These are phyloP conservation scores for Podospora australis DNA, from an alignment of 495 filamentous ascomycete species.

Conservation along the genomic window DNA sequence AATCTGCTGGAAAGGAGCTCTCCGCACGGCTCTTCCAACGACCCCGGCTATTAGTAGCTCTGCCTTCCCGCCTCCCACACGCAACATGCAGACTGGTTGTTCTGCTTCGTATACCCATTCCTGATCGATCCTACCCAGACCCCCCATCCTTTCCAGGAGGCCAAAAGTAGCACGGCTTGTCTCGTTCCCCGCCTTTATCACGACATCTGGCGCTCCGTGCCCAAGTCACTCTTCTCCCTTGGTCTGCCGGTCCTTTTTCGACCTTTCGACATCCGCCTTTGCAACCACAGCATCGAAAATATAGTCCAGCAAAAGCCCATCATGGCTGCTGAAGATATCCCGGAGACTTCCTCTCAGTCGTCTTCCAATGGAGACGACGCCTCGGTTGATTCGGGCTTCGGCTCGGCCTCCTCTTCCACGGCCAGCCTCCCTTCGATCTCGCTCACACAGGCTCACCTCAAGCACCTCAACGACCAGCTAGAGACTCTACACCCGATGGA, in stretches of 20 bases:
- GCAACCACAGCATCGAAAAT: not conserved
- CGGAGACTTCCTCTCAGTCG: constrained; percentile 23
- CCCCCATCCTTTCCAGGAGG: not conserved
- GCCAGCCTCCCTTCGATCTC: constrained; percentile 46
- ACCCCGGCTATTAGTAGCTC: constrained; percentile 18
- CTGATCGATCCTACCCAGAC: constrained; percentile 10
- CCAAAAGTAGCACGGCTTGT: not conserved
- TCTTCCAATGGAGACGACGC: constrained; percentile 32
- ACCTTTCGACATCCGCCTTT: not conserved
- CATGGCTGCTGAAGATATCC: constrained; percentile 23
- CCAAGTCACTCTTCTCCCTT: not conserved
- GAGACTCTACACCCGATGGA: constrained; percentile 71
- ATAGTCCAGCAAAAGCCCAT: constrained; percentile 8
- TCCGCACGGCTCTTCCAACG: constrained; percentile 11
- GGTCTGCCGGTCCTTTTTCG: not conserved
- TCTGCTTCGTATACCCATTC: constrained; percentile 8
- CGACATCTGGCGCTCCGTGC: not conserved
- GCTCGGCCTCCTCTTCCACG: constrained; percentile 58
- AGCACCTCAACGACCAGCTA: constrained; percentile 82
- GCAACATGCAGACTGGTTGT: constrained; percentile 4
- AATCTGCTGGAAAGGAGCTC: constrained; percentile 4
- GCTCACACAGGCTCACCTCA: constrained; percentile 84
- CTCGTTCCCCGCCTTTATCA: constrained; percentile 1
- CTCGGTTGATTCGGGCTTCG: constrained; percentile 81
- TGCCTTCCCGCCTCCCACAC: constrained; percentile 8